Conservation (phyloP, 2,329 filamentous ascomycete species). For the Beauveria scarabaeidicola region DNA sequence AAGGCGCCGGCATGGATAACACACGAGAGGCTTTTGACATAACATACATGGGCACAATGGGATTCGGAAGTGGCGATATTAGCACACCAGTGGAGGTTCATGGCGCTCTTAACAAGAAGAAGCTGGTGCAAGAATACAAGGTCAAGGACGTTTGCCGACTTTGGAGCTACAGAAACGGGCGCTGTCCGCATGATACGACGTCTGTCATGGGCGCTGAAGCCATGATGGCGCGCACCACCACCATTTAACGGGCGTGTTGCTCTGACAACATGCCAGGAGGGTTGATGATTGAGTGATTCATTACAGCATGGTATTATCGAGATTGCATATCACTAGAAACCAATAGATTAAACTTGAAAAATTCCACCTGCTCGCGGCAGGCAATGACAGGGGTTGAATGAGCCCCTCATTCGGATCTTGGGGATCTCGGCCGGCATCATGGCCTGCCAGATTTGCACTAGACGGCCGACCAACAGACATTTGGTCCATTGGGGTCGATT, state of each 20-base stretch:
- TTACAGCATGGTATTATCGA: neutral
- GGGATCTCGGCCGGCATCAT: no score
- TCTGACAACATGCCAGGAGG: neutral
- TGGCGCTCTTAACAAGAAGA: slow-evolving; percentile 21
- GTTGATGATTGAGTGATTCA: neutral
- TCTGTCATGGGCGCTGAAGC: slow-evolving; percentile 27
- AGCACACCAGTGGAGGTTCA: slow-evolving; percentile 31
- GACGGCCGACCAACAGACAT: no score
- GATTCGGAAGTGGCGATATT: slow-evolving; percentile 28
- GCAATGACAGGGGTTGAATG: no score
- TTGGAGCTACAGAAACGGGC: slow-evolving; percentile 55
- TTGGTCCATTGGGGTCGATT: no score
- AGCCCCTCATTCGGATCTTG: no score
- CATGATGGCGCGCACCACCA: slow-evolving; percentile 31
- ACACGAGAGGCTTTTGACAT: slow-evolving; percentile 39
- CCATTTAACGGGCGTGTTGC: slow-evolving; percentile 21
- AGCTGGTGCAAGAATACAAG: slow-evolving; percentile 29
- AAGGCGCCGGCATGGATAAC: slow-evolving; percentile 34
- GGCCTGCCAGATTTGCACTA: no score
- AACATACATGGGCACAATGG: slow-evolving; percentile 34
- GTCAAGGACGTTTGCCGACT: slow-evolving; percentile 54
- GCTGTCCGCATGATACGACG: slow-evolving; percentile 37
- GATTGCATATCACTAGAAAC: neutral
- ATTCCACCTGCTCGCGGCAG: no score
- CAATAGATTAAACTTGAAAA: neutral